Conservation (phyloP, 1,284 basidiomycete species). For the Lentinula novae-zelandiae region DNA sequence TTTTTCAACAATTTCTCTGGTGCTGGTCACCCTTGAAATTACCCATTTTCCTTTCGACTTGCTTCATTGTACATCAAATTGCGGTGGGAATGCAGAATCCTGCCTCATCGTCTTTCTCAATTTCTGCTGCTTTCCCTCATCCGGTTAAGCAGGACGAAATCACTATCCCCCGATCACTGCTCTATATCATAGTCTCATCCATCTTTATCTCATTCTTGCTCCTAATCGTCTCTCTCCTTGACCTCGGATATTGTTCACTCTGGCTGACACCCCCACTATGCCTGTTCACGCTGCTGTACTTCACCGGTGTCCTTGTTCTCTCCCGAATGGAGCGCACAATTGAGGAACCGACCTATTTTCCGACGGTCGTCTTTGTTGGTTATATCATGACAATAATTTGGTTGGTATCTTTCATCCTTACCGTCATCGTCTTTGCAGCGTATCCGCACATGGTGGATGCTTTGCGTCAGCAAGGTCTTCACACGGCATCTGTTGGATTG, state of each 20-base stretch:
- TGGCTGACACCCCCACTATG: constrained; percentile 28
- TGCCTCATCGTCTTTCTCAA: constrained; percentile 3
- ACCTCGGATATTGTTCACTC: constrained; percentile 30
- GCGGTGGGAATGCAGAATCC: constrained; percentile 7
- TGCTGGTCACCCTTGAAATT: constrained; percentile 23
- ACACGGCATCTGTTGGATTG: constrained; percentile 20
- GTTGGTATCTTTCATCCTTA: constrained; percentile 27
- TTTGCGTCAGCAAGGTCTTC: constrained; percentile 23
- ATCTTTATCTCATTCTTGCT: constrained; percentile 21
- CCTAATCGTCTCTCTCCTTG: constrained; percentile 29
- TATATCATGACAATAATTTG: constrained; percentile 28
- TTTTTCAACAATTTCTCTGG: constrained; percentile 11
- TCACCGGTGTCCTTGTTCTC: constrained; percentile 24
- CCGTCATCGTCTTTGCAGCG: constrained; percentile 23
- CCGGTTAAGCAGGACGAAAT: constrained; percentile 7
- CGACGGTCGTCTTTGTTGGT: constrained; percentile 25
- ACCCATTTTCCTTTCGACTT: background rate
- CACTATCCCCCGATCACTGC: constrained; percentile 17
- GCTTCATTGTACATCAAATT: background rate
- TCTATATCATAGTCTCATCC: constrained; percentile 25
- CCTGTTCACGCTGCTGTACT: constrained; percentile 28
- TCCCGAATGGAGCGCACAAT: constrained; percentile 22
- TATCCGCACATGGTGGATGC: constrained; percentile 17
- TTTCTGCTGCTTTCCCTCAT: constrained; percentile 4
- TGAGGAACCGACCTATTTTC: constrained; percentile 30